A percentile compares a stretch with the other conserved stretches of the same genome.
These are phyloP conservation scores for Bruguiera gymnorhiza DNA, from an alignment of 345 rosid species.

Conservation along the genomic window DNA sequence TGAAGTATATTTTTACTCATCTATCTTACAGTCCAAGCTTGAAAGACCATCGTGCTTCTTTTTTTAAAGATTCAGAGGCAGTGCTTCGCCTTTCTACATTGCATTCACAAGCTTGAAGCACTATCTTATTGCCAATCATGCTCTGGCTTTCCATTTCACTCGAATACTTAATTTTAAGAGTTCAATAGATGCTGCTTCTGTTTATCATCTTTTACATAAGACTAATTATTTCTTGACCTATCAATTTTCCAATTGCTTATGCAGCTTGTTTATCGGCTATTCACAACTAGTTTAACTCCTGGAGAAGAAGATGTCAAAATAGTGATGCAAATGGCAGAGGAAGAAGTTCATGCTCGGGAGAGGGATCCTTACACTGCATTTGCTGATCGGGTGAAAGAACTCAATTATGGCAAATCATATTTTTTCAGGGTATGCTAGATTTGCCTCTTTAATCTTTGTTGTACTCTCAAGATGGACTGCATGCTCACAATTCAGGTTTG, in stretches of 20 bases:
- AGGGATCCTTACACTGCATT: slow-evolving; percentile 92
- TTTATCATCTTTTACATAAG: neutral
- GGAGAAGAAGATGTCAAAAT: slow-evolving; percentile 83
- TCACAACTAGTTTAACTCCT: slow-evolving; percentile 67
- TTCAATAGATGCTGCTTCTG: neutral
- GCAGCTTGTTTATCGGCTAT: slow-evolving; percentile 87
- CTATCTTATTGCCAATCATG: neutral
- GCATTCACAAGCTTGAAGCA: neutral
- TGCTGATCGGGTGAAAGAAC: slow-evolving; percentile 74
- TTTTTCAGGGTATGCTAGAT: slow-evolving; percentile 67
- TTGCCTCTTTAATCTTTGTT: slow-evolving; percentile 8
- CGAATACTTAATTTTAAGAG: neutral
- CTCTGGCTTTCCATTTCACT: too few relatives aligned
- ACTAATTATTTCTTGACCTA: slow-evolving; percentile 2
- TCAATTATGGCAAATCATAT: slow-evolving; percentile 86
- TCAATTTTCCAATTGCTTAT: slow-evolving; percentile 4
- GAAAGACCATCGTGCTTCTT: too few relatives aligned
- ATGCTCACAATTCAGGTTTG: slow-evolving; percentile 1
- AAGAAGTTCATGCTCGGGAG: slow-evolving; percentile 80
- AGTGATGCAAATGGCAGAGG: slow-evolving; percentile 93
- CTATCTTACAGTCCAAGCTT: too few relatives aligned
- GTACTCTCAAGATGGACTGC: slow-evolving; percentile 8
- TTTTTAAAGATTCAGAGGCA: neutral
- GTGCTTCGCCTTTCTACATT: neutral
- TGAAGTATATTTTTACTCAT: too few relatives aligned